Evolutionary conservation across 805 yeast species (phyloP).

Genomic region (Hanseniaspora clermontiae): DNA sequence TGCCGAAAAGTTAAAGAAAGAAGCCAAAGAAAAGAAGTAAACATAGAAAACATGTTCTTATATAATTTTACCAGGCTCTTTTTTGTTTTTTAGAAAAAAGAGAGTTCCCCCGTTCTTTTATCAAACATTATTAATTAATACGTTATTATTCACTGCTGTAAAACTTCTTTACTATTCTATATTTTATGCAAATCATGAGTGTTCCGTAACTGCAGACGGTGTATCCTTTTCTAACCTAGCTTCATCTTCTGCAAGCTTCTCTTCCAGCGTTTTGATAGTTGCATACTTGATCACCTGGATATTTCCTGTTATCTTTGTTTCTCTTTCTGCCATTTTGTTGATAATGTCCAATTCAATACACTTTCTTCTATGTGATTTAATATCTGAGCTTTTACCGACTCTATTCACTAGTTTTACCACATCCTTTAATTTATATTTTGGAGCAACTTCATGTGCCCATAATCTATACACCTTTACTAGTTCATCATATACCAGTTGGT

Average conservation of each 20-base stretch:
- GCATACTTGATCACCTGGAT: background rate
- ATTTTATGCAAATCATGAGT: too few relatives aligned
- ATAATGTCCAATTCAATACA: constrained; percentile 29
- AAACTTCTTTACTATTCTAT: too few relatives aligned
- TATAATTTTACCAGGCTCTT: too few relatives aligned
- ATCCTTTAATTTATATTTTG: constrained; percentile 67
- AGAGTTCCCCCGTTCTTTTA: background rate
- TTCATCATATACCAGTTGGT: constrained; percentile 3
- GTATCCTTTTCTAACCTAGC: background rate
- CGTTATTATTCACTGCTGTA: background rate
- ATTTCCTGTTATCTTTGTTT: background rate
- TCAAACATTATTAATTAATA: background rate
- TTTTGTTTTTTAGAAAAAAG: background rate
- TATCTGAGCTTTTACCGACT: constrained; percentile 35
- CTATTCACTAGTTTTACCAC: constrained; percentile 43
- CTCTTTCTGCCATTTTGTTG: background rate
- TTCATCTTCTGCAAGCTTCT: constrained; percentile 8
- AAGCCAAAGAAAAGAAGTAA: background rate
- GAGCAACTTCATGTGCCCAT: constrained; percentile 67
- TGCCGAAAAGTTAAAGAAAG: constrained; percentile 4
- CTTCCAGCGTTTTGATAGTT: background rate
- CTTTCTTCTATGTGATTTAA: constrained; percentile 33
- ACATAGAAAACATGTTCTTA: too few relatives aligned
- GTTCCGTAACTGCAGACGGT: background rate
- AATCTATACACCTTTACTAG: constrained; percentile 49